Base-by-base conservation (phyloP, 2,329 filamentous ascomycete genomes). In the Ceratocystis destructans region DNA sequence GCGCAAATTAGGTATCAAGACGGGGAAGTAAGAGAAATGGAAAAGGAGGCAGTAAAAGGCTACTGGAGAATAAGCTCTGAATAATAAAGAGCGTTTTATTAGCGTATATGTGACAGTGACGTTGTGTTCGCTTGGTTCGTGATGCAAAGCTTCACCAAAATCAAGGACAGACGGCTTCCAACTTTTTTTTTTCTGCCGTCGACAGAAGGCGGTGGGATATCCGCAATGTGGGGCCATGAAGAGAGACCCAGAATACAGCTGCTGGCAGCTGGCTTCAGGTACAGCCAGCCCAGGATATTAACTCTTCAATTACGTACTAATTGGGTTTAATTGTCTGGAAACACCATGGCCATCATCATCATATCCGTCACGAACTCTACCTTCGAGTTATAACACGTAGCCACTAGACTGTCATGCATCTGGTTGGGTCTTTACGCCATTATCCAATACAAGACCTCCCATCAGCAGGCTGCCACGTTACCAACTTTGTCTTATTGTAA, bases 111-210 rank as follows among this genome's bases (percentile, higher is more conserved):
- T n/a, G 10, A 7, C 31, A 22, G n/a, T 37, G n/a, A 6, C 37
- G 28, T 53, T 37, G 20, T 48, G 46, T 48, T 48, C 6, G 17
- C 20, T n/a, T 22, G 46, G n/a, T 6, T 33, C 25, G 41, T 63
- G 45, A n/a, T 46, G 22, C n/a, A 63, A 22, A 22, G 61, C 61
- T 17, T 22, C 20, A 46, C 44, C 25, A 45, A 41, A 62, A 41
- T 25, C 12, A 22, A 7, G 22, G 17, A 64, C 22, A 15, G 17
- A 64, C 17, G 28, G 48, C 59, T 64, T 28, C 41, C 46, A 37
- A 48, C 46, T 59, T 62, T 64, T 55, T 62, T 67, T 67, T 67
- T 67, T 67, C 66, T 67, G 66, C 66, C 66, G 45, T 45, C 4
- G 20, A 44, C 31, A 31, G 17, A 65, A 46, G 25, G 66, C 66